Evolutionary conservation across 2,329 filamentous ascomycete species (phyloP), one percentile per base, ranked within the genome.

Genomic region (Epichloe baconii): DNA sequence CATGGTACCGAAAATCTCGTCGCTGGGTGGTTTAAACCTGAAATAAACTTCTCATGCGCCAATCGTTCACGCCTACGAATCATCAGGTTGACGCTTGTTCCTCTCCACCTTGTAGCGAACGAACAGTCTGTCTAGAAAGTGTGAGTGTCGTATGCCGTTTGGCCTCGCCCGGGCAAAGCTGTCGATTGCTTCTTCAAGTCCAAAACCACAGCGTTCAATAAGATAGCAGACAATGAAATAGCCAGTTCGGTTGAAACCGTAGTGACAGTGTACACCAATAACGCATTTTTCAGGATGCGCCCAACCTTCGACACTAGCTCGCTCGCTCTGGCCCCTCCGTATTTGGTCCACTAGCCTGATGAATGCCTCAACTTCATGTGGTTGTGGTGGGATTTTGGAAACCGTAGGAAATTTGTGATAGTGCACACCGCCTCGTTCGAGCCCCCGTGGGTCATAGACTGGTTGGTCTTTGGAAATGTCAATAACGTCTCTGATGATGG

Each of bases 211-310:
- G 45, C 81, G 75, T 69, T 96, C 89, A 14, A 96, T 83, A n/a
- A 97, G 72, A 62, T 96, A 97, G 61, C 83, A 88, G 35, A 88
- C 85, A 48, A 97, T 80, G 62, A 96, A 86, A 65, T 91, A 95
- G 0, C 91, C 91, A 0, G 91, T 96, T 21, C 90, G 79, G 64
- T 97, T 96, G 70, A 94, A 96, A 0, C 91, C 91, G 59, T 96
- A 96, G 62, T 97, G 91, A 61, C 91, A 97, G 64, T 97, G 91
- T 0, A 95, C 88, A 2, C 85, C 90, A 48, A 95, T 78, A 46
- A 83, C 70, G n/a, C 60, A 63, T 42, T 62, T 53, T 7, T 59
- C 59, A 0, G 71, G 68, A 1, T 70, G 60, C 5, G 68, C 64
- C 57, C 65, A 71, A 2, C 72, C 68, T 19, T 68, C 71, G 52